These are phyloP conservation scores for Microglena sp. DNA, from an alignment of 139 green algal species.

Conservation along the genomic window DNA sequence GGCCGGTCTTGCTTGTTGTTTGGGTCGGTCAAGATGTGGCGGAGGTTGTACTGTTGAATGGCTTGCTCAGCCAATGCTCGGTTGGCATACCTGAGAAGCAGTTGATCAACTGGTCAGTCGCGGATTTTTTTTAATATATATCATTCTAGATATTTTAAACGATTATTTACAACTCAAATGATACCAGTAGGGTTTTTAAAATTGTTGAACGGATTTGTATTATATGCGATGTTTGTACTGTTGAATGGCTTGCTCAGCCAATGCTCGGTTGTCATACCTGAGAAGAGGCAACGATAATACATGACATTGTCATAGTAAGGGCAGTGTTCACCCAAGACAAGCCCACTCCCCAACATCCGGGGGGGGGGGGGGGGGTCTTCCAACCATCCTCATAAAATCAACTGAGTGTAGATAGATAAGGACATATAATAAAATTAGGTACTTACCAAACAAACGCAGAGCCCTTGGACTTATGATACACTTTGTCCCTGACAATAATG, in stretches of 20 bases:
- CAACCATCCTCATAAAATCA: too few species aligned
- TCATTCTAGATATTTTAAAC: too few species aligned
- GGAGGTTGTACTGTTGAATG: constrained; percentile 44
- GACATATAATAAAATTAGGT: constrained; percentile 10
- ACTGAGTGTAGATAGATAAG: too few species aligned
- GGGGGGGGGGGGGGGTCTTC: too few species aligned
- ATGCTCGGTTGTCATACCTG: constrained; percentile 9
- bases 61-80: constrained; percentile 28
- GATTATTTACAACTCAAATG: too few species aligned
- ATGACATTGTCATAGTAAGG: neutral
- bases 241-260: constrained; percentile 36
- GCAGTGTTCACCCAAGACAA: too few species aligned
- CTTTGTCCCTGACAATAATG: constrained; percentile 51
- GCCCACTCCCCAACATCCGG: too few species aligned
- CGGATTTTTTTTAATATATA: too few species aligned
- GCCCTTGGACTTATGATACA: constrained; percentile 51
- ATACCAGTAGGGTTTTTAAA: neutral
- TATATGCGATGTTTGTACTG: constrained; percentile 37
- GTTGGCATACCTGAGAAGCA: constrained; percentile 7
- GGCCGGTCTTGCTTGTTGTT: constrained; percentile 39
- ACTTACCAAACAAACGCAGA: constrained; percentile 52
- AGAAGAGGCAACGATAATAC: neutral
- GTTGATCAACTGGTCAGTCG: too few species aligned
- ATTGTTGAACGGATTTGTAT: neutral
- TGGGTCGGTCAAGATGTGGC: constrained; percentile 26